Base-by-base conservation (phyloP, 148 eudicot species). In the Nepenthes mirabilis region DNA sequence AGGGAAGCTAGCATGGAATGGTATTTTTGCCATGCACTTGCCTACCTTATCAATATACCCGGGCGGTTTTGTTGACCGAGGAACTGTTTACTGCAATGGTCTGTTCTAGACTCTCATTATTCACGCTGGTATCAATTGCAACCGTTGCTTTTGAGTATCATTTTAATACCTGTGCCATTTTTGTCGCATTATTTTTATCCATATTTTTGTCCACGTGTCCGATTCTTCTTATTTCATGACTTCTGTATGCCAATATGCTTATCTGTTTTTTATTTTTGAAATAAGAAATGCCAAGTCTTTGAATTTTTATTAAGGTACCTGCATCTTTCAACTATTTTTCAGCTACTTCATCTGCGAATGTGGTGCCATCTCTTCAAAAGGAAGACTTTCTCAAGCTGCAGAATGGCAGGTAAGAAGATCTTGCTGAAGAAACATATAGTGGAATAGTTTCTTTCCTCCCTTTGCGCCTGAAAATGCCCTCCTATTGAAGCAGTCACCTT, bases 321-420 rank as follows among this genome's bases (percentile, higher is more conserved):
- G 11, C 11, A 12, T 49, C 48, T 45, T 45, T 6, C 32, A 5
- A 8, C 36, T 34, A 48, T 72, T 65, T 74, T 79, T 82, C 91
- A 88, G 99, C 89, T 70, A 76, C 85, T 61, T 68, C 84, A 61
- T 80, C 87, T 65, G 57, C 87, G 34, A 62, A 80, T 60, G 72
- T 66, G 35, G 62, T 63, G 62, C 83, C 73, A 61, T 70, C 78
- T 48, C 80, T 77, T 43, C 86, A 74, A 53, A 81, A 79, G 67
- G 67, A 64, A 61, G 85, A 87, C 76, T 93, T 93, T 74, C 91
- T 86, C 47, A 93, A 88, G 75, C 95, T 93, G 77, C 99, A 93
- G 72, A 93, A 93, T 83, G 96, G 96, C 81, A 93, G 99, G 99
- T 86, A 74, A 53, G 37, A 58, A 13, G 49, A 47, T 35, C 34